Percentiles rank a stretch among this genome's conserved stretches.
Evolutionary conservation across 306 rosid species (phyloP).

Genomic region (Betula pendula): DNA sequence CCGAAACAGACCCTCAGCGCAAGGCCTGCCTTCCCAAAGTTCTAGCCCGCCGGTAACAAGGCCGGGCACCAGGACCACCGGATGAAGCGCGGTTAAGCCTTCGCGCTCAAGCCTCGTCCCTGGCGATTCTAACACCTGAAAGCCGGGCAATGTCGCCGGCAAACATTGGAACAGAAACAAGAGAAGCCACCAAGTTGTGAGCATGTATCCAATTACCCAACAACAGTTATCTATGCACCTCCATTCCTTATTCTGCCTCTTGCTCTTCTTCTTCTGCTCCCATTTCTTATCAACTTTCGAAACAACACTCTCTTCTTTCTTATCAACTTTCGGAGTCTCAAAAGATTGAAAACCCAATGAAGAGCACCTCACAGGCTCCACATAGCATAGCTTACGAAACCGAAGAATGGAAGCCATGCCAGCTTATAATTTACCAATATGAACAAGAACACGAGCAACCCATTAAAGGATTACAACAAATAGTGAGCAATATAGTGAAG

Average conservation of each 20-base stretch:
- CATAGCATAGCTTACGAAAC: conserved; percentile 33
- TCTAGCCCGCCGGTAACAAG: conserved; percentile 62
- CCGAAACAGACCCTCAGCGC: conserved; percentile 63
- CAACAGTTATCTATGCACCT: conserved; percentile 50
- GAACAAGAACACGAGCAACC: conserved; percentile 26
- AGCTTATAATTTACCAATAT: not conserved
- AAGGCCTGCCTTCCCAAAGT: conserved; percentile 82
- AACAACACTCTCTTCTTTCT: conserved; percentile 8
- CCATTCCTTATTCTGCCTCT: conserved; percentile 43
- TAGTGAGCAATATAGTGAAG: not conserved
- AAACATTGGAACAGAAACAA: conserved; percentile 45
- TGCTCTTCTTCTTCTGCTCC: conserved; percentile 21
- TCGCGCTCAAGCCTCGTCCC: conserved; percentile 57
- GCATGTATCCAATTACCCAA: conserved; percentile 64
- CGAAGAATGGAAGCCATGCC: conserved; percentile 49
- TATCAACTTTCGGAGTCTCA: conserved; percentile 16
- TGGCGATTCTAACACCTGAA: conserved; percentile 54
- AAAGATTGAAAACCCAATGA: conserved; percentile 30
- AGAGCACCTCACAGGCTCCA: conserved; percentile 34
- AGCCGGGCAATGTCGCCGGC: conserved; percentile 40
- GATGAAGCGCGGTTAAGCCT: conserved; percentile 55
- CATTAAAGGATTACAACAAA: conserved; percentile 1
- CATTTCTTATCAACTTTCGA: conserved; percentile 1
- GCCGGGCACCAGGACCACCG: conserved; percentile 60
- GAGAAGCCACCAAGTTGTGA: conserved; percentile 72